phyloP scores from a whole-genome alignment of 2,329 filamentous ascomycete genomes.

The Cytospora leucostoma region DNA sequence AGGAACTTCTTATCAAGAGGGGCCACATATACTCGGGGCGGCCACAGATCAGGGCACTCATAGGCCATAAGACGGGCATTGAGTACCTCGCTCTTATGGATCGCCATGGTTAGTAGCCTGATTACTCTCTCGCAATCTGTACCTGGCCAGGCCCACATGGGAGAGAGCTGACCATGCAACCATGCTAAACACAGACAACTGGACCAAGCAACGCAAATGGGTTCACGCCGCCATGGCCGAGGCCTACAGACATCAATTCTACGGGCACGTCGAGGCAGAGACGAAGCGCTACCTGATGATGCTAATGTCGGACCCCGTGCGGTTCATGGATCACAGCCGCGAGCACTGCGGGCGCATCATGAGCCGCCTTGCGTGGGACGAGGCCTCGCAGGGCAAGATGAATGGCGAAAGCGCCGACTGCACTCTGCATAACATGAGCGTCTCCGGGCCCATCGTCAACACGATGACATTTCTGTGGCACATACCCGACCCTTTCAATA shows the following conservation, averaged over 20 bases:
- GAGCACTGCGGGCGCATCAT: constrained; percentile 54
- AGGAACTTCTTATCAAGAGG: constrained; percentile 51
- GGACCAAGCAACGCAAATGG: constrained; percentile 54
- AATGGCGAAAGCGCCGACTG: constrained; percentile 50
- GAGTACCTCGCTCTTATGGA: constrained; percentile 55
- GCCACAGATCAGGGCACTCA: constrained; percentile 51
- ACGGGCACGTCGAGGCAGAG: constrained; percentile 51
- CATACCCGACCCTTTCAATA: constrained; percentile 46
- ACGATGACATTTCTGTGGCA: constrained; percentile 51
- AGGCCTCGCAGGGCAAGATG: constrained; percentile 46
- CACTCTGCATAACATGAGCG: constrained; percentile 53
- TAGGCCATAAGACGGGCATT: constrained; percentile 51
- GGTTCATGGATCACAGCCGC: constrained; percentile 48
- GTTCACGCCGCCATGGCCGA: constrained; percentile 49
- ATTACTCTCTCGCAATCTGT: background rate
- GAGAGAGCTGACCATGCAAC: constrained; percentile 1
- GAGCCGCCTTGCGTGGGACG: constrained; percentile 52
- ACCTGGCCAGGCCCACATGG: background rate
- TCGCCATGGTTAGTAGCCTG: constrained; percentile 43
- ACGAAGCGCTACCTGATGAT: constrained; percentile 48
- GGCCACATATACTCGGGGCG: constrained; percentile 53
- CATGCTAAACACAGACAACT: constrained; percentile 41
- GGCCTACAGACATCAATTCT: constrained; percentile 44
- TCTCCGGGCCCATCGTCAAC: constrained; percentile 54
- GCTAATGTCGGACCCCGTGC: constrained; percentile 48